phyloP scores from a whole-genome alignment of 1,284 basidiomycete species.

The Mycosarcoma maydis region DNA sequence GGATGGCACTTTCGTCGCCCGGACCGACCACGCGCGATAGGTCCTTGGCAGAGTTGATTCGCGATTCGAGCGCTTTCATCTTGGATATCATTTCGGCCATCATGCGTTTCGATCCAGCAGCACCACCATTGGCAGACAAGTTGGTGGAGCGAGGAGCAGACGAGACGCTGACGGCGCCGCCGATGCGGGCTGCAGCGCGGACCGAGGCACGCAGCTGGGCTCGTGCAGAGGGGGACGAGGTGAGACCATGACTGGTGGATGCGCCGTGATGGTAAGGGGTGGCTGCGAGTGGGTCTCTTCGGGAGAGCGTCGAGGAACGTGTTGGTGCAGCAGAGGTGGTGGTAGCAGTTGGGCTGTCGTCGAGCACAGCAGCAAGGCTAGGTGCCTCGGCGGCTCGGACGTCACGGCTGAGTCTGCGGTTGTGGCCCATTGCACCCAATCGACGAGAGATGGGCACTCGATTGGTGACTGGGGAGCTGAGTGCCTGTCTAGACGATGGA shows the following conservation, averaged over 20 bases:
- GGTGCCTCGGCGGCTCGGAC: conserved; percentile 28
- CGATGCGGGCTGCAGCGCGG: conserved; percentile 23
- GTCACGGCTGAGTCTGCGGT: conserved; percentile 37
- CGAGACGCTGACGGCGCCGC: conserved; percentile 1
- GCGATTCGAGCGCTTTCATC: conserved; percentile 60
- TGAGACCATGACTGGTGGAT: conserved; percentile 6
- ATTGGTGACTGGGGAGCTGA: conserved; percentile 36
- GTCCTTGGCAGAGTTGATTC: conserved; percentile 54
- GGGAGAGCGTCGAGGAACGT: conserved; percentile 16
- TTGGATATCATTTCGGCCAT: conserved; percentile 57
- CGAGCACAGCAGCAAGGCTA: conserved; percentile 34
- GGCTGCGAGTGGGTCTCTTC: conserved; percentile 19
- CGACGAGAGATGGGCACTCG: conserved; percentile 33
- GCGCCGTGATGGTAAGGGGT: conserved; percentile 17
- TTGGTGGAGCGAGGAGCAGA: conserved; percentile 14
- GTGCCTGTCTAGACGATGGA: conserved; percentile 26
- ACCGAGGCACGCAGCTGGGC: conserved; percentile 34
- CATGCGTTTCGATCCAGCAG: conserved; percentile 36
- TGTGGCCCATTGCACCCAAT: conserved; percentile 40
- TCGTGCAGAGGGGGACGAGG: conserved; percentile 36
- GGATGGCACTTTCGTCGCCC: conserved; percentile 55
- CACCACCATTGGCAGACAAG: conserved; percentile 1
- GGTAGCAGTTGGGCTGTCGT: conserved; percentile 32
- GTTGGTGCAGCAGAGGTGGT: conserved; percentile 5
- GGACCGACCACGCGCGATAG: conserved; percentile 28